Evolutionary conservation across 2,329 filamentous ascomycete genomes (phyloP).

Genomic region (Lachnellula occidentalis): DNA sequence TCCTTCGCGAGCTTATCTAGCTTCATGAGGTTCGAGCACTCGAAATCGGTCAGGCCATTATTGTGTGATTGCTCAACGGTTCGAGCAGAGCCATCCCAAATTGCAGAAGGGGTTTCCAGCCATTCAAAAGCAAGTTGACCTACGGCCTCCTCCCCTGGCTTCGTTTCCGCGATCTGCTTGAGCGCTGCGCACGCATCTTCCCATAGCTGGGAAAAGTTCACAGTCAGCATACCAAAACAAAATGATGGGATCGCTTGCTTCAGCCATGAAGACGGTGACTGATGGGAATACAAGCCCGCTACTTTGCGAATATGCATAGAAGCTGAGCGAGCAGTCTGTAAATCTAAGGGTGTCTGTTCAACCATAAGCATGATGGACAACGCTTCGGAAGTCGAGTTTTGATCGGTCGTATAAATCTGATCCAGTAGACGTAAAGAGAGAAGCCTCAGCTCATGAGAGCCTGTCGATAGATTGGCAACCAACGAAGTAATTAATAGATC

Average conservation of each 20-base stretch:
- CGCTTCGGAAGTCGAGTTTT: constrained; percentile 45
- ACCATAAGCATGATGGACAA: constrained; percentile 67
- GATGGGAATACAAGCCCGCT: constrained; percentile 49
- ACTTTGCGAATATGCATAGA: constrained; percentile 79
- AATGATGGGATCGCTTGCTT: constrained; percentile 70
- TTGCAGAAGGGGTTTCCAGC: constrained; percentile 56
- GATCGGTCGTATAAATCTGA: constrained; percentile 46
- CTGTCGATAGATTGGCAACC: constrained; percentile 66
- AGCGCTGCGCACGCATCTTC: constrained; percentile 74
- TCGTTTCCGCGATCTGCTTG: constrained; percentile 65
- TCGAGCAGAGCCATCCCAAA: constrained; percentile 43
- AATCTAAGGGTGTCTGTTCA: constrained; percentile 71
- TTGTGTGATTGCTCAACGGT: constrained; percentile 34
- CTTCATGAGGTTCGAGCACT: constrained; percentile 69
- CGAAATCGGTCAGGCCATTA: constrained; percentile 63
- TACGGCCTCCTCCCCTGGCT: constrained; percentile 67
- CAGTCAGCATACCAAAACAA: constrained; percentile 82
- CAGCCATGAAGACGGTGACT: constrained; percentile 61
- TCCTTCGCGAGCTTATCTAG: constrained; percentile 48
- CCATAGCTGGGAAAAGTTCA: constrained; percentile 81
- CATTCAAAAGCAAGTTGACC: constrained; percentile 71
- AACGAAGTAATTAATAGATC: constrained; percentile 60
- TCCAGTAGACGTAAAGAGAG: constrained; percentile 68
- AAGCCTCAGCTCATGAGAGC: constrained; percentile 69
- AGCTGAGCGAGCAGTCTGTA: constrained; percentile 70